Percentiles rank a stretch among this genome's conserved stretches.
Conservation (phyloP, 441 rosid genomes). For the Eruca vesicaria region DNA sequence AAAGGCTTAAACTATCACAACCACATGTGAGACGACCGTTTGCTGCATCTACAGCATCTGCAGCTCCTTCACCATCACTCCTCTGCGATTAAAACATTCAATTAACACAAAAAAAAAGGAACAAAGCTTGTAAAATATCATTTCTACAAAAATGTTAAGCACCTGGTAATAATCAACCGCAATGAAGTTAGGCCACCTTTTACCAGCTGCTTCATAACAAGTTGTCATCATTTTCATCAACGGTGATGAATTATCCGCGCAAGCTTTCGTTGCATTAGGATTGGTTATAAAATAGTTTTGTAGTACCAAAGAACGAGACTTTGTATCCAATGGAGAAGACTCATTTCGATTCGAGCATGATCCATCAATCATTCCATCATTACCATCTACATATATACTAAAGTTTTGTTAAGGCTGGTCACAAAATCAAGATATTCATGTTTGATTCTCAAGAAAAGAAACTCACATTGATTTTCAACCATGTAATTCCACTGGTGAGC, state of each 20-base stretch:
- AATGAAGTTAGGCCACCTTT: conserved; percentile 97
- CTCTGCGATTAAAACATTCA: conserved; percentile 40
- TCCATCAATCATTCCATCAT: conserved; percentile 69
- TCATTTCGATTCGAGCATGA: conserved; percentile 70
- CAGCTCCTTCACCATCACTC: conserved; percentile 82
- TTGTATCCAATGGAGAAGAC: conserved; percentile 65
- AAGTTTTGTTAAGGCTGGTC: not conserved
- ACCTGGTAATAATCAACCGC: conserved; percentile 94
- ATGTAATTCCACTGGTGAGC: conserved; percentile 91
- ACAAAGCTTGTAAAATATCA: not conserved
- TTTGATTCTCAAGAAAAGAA: not conserved
- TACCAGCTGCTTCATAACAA: conserved; percentile 69
- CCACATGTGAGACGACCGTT: conserved; percentile 91
- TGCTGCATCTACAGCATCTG: conserved; percentile 76
- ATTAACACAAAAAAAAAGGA: not conserved
- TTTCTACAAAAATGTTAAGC: not conserved
- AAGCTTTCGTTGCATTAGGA: conserved; percentile 60
- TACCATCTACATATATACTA: conserved; percentile 57
- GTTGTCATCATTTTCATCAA: conserved; percentile 61
- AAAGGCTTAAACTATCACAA: conserved; percentile 62
- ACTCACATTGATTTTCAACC: conserved; percentile 82
- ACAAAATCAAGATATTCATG: not conserved
- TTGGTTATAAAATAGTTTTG: conserved; percentile 64
- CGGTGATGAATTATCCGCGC: conserved; percentile 78
- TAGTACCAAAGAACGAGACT: conserved; percentile 56